Base-by-base conservation (phyloP, 2,329 filamentous ascomycete genomes). In the Aspergillus piperis region DNA sequence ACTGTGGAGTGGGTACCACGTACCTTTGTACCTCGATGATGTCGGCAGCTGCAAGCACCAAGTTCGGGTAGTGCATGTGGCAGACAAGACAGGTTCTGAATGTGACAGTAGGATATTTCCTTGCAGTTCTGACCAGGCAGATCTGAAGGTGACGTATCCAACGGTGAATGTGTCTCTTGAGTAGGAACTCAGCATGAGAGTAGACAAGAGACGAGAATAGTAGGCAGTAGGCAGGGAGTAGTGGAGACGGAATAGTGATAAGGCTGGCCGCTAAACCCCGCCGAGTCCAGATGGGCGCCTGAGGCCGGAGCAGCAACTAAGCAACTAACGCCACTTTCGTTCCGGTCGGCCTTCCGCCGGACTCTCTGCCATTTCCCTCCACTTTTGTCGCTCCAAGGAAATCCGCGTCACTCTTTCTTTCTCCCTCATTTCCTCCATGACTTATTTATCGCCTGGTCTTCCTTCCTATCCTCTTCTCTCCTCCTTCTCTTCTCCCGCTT, bases 241-340 rank as follows among this genome's bases (percentile, higher is more conserved):
- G 44, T 27, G 44, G 25, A 30, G 25, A 49, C 15, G 13, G 13
- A 36, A 36, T 13, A 4, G 5, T n/a, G 47, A 32, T 32, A 50
- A 50, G 47, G 47, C 47, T 50, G 47, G 47, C 41, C 17, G 19
- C 32, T 36, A 21, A 44, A 30, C 47, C 47, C 47, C 47, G 25
- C 47, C 23, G 44, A n/a, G 44, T 13, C 25, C 47, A 19, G 19
- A 50, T 50, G 47, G 47, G 11, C n/a, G 47, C 47, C 47, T 50
- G 47, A 50, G 47, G 47, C 39, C 23, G n/a, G 21, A n/a, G 3
- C 11, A n/a, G 52, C n/a, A 25, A 54, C 52, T 54, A 42, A n/a
- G 52, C n/a, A 25, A 54, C 52, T 54, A 42, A 54, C 53, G 53
- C 53, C 53, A 55, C 53, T 55, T 55, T 36, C 15, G 53, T 25